A percentile compares a stretch with the other conserved stretches of the same genome.
Evolutionary conservation across 352 stramenopile genomes (phyloP).

Genomic region (Peronospora farinosa): DNA sequence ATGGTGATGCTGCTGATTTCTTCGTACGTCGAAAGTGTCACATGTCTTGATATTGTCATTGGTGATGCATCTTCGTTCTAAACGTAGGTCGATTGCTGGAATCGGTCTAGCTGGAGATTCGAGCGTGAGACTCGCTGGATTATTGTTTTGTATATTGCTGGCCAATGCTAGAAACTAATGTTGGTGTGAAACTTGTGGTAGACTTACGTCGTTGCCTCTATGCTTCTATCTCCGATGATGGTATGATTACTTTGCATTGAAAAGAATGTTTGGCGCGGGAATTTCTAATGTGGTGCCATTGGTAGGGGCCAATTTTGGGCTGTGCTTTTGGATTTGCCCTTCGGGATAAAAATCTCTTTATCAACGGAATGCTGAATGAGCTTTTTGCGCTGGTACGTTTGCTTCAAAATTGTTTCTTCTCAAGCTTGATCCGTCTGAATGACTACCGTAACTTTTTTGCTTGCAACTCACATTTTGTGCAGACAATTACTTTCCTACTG

Average conservation of each 20-base stretch:
- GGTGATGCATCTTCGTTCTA: not conserved
- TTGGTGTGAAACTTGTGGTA: conserved; percentile 14
- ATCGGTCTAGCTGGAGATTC: conserved; percentile 79
- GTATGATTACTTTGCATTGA: conserved; percentile 27
- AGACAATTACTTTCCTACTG: conserved; percentile 73
- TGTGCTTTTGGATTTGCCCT: conserved; percentile 79
- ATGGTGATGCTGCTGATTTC: conserved; percentile 84
- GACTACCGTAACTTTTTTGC: not conserved
- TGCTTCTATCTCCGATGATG: conserved; percentile 85
- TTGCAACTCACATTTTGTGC: not conserved
- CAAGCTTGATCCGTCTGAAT: not conserved
- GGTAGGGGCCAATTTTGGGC: conserved; percentile 70
- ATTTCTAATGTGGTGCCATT: not conserved
- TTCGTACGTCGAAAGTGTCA: conserved; percentile 37
- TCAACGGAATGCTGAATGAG: conserved; percentile 79
- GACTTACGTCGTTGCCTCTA: conserved; percentile 83
- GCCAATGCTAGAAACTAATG: conserved; percentile 7
- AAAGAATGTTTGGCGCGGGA: no score
- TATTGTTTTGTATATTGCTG: not conserved
- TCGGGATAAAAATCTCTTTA: conserved; percentile 72
- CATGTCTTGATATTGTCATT: not conserved
- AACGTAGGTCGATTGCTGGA: conserved; percentile 61
- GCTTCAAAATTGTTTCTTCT: not conserved
- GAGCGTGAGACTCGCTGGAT: conserved; percentile 24
- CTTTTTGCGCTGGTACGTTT: conserved; percentile 66